Conservation (phyloP, 345 rosid genomes). For the Microthlaspi erraticum region DNA sequence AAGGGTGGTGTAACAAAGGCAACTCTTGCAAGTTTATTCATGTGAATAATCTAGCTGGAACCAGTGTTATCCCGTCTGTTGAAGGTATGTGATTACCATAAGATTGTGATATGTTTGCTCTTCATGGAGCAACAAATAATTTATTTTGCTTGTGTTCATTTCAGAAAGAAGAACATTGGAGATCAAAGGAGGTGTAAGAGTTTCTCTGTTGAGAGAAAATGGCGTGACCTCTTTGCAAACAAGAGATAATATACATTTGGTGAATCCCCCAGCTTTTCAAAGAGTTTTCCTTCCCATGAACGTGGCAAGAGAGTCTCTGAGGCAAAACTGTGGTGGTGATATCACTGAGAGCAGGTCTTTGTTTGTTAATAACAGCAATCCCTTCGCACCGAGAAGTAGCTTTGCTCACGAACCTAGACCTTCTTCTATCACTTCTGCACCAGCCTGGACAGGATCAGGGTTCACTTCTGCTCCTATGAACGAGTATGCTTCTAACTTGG, state of each 20-base stretch:
- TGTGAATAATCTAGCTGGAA: slow-evolving; percentile 49
- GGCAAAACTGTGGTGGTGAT: slow-evolving; percentile 44
- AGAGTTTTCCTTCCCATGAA: slow-evolving; percentile 42
- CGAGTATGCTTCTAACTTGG: slow-evolving; percentile 47
- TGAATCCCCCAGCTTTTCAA: slow-evolving; percentile 37
- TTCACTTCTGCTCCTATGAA: slow-evolving; percentile 48
- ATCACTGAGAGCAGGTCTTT: slow-evolving; percentile 47
- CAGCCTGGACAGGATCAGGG: slow-evolving; percentile 50
- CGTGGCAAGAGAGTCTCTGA: slow-evolving; percentile 48
- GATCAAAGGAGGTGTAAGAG: slow-evolving; percentile 23
- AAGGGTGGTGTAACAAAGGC: slow-evolving; percentile 90
- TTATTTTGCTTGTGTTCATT: slow-evolving; percentile 20
- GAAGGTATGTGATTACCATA: slow-evolving; percentile 58
- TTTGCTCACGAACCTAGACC: slow-evolving; percentile 53
- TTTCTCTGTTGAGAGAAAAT: slow-evolving; percentile 13
- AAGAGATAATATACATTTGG: slow-evolving; percentile 43
- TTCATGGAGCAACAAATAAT: slow-evolving; percentile 6
- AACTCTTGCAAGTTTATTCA: slow-evolving; percentile 81
- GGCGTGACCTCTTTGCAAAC: slow-evolving; percentile 26
- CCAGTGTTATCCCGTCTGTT: slow-evolving; percentile 40
- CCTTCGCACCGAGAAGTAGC: slow-evolving; percentile 48
- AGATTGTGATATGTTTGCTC: slow-evolving; percentile 8
- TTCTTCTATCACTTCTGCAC: slow-evolving; percentile 47
- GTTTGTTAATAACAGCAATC: slow-evolving; percentile 43
- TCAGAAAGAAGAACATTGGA: slow-evolving; percentile 31